phyloP scores from a whole-genome alignment of 169 alveolate genomes.

The Eimeria acervulina region DNA sequence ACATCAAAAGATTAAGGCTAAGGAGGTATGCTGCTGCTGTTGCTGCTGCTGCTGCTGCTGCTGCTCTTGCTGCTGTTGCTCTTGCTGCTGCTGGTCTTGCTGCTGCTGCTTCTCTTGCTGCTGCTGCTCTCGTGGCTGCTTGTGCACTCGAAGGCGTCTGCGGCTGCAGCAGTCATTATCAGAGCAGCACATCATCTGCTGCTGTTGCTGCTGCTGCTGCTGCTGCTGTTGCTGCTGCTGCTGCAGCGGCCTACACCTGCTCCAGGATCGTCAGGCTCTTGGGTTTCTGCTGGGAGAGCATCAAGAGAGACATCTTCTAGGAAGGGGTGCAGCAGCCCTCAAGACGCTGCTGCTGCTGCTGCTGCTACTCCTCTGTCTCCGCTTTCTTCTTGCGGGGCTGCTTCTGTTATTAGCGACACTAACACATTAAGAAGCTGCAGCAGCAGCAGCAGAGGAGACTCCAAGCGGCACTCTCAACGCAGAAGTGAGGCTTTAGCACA shows the following conservation, averaged over 20 bases:
- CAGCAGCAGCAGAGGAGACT: slow-evolving; percentile 28
- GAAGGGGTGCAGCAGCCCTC: background rate
- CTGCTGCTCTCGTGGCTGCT: slow-evolving; percentile 6
- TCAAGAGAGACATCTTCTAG: background rate
- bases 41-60: background rate
- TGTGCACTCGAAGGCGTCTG: background rate
- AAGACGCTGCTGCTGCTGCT: background rate
- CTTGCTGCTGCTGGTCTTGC: background rate
- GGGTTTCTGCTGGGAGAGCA: background rate
- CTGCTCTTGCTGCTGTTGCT: background rate
- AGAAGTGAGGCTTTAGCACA: no score
- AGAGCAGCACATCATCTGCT: no score
- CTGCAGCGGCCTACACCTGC: slow-evolving; percentile 8
- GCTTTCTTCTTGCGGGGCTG: background rate
- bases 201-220: background rate
- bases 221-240: background rate
- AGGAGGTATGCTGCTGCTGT: background rate
- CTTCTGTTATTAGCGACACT: background rate
- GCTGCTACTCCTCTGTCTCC: background rate
- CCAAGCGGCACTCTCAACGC: background rate
- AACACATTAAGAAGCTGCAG: background rate
- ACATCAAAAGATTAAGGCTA: background rate
- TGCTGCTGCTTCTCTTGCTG: no score
- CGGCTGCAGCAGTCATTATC: no score
- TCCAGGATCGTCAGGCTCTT: background rate